These are phyloP conservation scores for Leccinum subfulvum DNA, from an alignment of 1,284 basidiomycete species.

Conservation along the genomic window DNA sequence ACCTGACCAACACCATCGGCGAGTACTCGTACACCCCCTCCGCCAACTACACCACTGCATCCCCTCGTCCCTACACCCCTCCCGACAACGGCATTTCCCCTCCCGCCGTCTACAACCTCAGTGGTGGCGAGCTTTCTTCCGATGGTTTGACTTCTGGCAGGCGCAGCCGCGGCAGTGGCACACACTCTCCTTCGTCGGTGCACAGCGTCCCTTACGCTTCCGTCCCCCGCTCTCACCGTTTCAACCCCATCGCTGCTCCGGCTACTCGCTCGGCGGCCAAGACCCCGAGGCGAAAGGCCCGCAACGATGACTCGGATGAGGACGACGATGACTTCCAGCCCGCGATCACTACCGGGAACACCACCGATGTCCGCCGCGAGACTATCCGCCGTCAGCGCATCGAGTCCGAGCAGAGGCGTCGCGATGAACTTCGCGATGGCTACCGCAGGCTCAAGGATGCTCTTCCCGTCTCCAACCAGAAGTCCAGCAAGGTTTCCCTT, in stretches of 20 bases:
- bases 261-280: conserved; percentile 45
- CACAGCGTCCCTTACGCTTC: conserved; percentile 52
- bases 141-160: conserved; percentile 63
- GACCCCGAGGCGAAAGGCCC: conserved; percentile 52
- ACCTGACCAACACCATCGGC: conserved; percentile 52
- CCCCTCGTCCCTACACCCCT: conserved; percentile 68
- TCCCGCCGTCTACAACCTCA: conserved; percentile 66
- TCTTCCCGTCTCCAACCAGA: conserved; percentile 82
- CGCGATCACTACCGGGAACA: conserved; percentile 37
- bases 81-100: conserved; percentile 67
- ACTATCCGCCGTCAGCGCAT: conserved; percentile 84
- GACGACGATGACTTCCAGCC: conserved; percentile 68
- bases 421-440: conserved; percentile 84
- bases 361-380: conserved; percentile 68
- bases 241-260: conserved; percentile 66
- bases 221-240: conserved; percentile 69
- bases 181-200: conserved; percentile 56
- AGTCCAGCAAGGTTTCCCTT: conserved; percentile 83
- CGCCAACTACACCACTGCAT: conserved; percentile 47
- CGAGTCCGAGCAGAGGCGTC: conserved; percentile 82
- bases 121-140: conserved; percentile 66
- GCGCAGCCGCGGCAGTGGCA: conserved; percentile 64
- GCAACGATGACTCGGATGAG: conserved; percentile 52
- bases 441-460: conserved; percentile 84
- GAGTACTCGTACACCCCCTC: conserved; percentile 67